A percentile compares a stretch with the other conserved stretches of the same genome.
Conservation (phyloP, 345 rosid genomes). For the Eucalyptus cloeziana region DNA sequence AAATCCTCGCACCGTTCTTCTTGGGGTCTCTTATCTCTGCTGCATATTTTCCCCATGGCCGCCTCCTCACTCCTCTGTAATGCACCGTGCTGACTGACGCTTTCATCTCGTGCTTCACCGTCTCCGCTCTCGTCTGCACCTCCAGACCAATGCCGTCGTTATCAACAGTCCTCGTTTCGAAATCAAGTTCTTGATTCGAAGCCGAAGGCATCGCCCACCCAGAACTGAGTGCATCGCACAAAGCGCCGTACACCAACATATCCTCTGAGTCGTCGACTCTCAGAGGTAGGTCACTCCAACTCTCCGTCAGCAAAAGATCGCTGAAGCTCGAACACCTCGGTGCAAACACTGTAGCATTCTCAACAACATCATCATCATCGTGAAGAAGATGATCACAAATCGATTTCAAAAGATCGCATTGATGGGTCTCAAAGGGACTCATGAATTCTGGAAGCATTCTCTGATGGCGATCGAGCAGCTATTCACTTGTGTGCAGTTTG, state of each 20-base stretch:
- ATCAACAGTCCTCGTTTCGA: background rate
- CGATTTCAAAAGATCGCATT: background rate
- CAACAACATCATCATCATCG: background rate
- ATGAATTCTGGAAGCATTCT: background rate
- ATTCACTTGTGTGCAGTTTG: background rate
- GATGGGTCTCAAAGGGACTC: background rate
- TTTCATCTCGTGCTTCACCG: background rate
- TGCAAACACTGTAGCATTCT: background rate
- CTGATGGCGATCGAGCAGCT: background rate
- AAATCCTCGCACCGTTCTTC: slow-evolving; percentile 32
- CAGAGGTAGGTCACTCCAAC: slow-evolving; percentile 26
- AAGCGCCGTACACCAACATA: slow-evolving; percentile 11
- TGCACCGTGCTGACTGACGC: background rate
- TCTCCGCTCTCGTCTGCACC: background rate
- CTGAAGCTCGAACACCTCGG: slow-evolving; percentile 15
- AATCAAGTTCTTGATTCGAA: background rate
- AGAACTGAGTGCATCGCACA: slow-evolving; percentile 13
- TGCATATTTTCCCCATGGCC: slow-evolving; percentile 42
- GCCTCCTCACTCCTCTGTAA: slow-evolving; percentile 34
- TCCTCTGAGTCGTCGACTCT: slow-evolving; percentile 22
- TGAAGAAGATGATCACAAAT: background rate
- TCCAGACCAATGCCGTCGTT: background rate
- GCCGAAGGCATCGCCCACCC: slow-evolving; percentile 10
- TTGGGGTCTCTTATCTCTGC: slow-evolving; percentile 45
- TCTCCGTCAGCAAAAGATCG: slow-evolving; percentile 8